Conservation (phyloP, 192 early-diverging fungal genomes). For the Radiomyces spectabilis region DNA sequence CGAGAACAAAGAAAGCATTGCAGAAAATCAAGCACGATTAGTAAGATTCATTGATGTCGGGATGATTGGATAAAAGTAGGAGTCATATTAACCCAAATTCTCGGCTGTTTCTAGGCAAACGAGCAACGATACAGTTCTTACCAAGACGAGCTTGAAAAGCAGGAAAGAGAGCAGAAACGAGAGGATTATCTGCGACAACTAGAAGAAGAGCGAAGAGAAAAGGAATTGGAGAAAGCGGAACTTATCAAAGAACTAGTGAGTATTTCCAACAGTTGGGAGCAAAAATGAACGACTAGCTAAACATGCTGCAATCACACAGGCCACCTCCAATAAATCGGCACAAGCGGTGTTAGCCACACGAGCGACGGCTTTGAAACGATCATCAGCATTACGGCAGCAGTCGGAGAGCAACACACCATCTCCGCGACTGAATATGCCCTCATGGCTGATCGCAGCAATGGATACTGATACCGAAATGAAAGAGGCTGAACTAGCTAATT, state of each 20-base stretch:
- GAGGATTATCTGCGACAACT: slow-evolving; percentile 66
- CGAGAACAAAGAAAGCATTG: slow-evolving; percentile 78
- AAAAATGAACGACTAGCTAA: not conserved
- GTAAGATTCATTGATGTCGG: slow-evolving; percentile 30
- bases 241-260: slow-evolving; percentile 71
- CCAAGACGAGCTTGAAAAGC: slow-evolving; percentile 39
- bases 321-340: slow-evolving; percentile 41
- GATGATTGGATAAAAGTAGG: not conserved
- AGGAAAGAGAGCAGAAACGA: slow-evolving; percentile 42
- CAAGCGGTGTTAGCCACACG: slow-evolving; percentile 35
- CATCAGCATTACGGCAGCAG: slow-evolving; percentile 33
- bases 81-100: not conserved
- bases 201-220: slow-evolving; percentile 63
- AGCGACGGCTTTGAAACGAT: slow-evolving; percentile 36
- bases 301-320: slow-evolving; percentile 7
- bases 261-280: not conserved
- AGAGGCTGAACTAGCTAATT: slow-evolving; percentile 25
- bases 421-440: slow-evolving; percentile 14
- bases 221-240: slow-evolving; percentile 55
- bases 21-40: slow-evolving; percentile 52
- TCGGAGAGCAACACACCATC: not conserved
- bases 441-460: slow-evolving; percentile 22
- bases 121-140: slow-evolving; percentile 42
- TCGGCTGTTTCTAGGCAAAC: slow-evolving; percentile 42
- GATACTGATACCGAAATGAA: slow-evolving; percentile 16